Evolutionary conservation across 495 filamentous ascomycete genomes (phyloP).

Genomic region (Penicillium riverlandense): DNA sequence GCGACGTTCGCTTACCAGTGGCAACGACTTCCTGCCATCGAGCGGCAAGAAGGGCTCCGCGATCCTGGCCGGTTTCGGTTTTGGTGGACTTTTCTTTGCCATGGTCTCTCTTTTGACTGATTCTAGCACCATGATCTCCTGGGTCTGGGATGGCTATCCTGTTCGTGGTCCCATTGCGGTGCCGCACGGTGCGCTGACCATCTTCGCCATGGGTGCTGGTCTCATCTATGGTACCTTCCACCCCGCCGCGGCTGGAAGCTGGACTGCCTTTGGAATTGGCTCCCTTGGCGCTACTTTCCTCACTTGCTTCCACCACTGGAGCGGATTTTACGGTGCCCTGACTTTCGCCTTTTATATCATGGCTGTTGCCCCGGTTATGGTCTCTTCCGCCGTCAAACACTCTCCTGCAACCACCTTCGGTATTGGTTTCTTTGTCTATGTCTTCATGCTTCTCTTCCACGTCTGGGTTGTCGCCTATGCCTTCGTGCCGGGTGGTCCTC

Average conservation of each 20-base stretch:
- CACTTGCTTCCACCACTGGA: conserved; percentile 76
- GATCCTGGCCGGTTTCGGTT: conserved; percentile 63
- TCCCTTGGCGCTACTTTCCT: conserved; percentile 74
- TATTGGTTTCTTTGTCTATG: conserved; percentile 80
- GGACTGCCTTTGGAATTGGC: conserved; percentile 74
- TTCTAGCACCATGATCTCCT: conserved; percentile 97
- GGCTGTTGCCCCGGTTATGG: conserved; percentile 70
- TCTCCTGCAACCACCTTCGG: conserved; percentile 75
- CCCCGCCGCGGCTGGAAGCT: conserved; percentile 62
- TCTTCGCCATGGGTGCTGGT: conserved; percentile 79
- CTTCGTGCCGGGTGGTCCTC: conserved; percentile 94
- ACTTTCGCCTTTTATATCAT: conserved; percentile 70
- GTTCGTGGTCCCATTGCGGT: conserved; percentile 82
- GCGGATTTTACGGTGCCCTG: conserved; percentile 82
- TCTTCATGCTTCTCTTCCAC: conserved; percentile 85
- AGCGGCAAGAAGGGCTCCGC: conserved; percentile 57
- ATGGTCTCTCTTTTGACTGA: conserved; percentile 91
- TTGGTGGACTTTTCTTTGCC: conserved; percentile 83
- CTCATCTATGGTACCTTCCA: conserved; percentile 70
- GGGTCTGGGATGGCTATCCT: conserved; percentile 98
- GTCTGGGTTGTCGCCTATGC: conserved; percentile 99
- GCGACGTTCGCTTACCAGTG: conserved; percentile 45
- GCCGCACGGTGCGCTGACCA: conserved; percentile 78
- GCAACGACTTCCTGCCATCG: conserved; percentile 41
- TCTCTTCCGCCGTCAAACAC: conserved; percentile 66